Evolutionary conservation across 2,329 filamentous ascomycete genomes (phyloP).

Genomic region (Phoma sp.): DNA sequence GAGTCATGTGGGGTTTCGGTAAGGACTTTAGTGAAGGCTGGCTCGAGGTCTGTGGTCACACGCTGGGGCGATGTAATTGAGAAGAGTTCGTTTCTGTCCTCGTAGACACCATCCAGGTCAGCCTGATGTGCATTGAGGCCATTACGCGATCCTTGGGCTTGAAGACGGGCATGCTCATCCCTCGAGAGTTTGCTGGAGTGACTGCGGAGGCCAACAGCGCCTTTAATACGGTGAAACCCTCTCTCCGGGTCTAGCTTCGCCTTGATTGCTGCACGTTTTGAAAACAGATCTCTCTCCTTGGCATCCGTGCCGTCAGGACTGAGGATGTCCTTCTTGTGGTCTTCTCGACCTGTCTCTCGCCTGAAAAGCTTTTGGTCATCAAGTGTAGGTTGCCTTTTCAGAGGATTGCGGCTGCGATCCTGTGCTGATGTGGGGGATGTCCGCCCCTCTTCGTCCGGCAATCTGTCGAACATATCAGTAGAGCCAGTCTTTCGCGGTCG

Average conservation of each 20-base stretch:
- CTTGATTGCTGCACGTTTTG: constrained; percentile 72
- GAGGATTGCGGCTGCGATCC: constrained; percentile 53
- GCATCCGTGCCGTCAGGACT: constrained; percentile 46
- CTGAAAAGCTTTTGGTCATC: constrained; percentile 34
- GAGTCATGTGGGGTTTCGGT: constrained; percentile 45
- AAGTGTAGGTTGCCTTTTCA: constrained; percentile 57
- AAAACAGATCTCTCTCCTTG: constrained; percentile 61
- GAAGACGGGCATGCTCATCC: constrained; percentile 39
- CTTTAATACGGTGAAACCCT: constrained; percentile 83
- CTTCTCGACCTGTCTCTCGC: constrained; percentile 40
- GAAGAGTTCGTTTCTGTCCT: constrained; percentile 19
- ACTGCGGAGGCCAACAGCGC: constrained; percentile 69
- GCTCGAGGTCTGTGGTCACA: constrained; percentile 24
- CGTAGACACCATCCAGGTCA: constrained; percentile 18
- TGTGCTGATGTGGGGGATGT: constrained; percentile 64
- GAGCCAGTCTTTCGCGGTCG: constrained; percentile 72
- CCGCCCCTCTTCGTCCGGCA: constrained; percentile 49
- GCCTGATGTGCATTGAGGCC: constrained; percentile 21
- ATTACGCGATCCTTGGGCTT: constrained; percentile 22
- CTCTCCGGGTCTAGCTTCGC: constrained; percentile 80
- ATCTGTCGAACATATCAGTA: constrained; percentile 48
- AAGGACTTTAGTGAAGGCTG: constrained; percentile 41
- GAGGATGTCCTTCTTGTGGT: constrained; percentile 31
- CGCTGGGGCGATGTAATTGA: constrained; percentile 23
- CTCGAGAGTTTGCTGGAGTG: constrained; percentile 50